These are phyloP conservation scores for Phytophthora tubulina DNA, from an alignment of 352 stramenopile species.

Conservation along the genomic window DNA sequence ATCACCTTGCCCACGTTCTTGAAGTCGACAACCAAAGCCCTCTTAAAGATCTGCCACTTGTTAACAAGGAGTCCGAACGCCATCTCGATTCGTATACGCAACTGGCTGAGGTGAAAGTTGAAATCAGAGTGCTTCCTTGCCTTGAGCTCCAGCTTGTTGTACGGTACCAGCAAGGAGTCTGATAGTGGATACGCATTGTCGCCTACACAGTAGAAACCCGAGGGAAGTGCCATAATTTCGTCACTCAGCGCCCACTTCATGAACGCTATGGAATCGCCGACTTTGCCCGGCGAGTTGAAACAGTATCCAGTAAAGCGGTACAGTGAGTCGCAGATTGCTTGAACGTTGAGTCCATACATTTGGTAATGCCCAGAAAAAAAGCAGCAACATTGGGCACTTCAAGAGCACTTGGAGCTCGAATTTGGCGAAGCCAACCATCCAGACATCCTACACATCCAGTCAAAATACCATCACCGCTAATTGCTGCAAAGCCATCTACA, in stretches of 20 bases:
- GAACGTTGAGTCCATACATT: not conserved
- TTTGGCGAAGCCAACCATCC: constrained; percentile 18
- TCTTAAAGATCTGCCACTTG: constrained; percentile 45
- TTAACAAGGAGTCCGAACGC: constrained; percentile 37
- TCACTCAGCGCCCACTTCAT: not conserved
- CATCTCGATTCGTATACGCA: constrained; percentile 58
- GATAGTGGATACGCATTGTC: not conserved
- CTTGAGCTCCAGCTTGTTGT: not conserved
- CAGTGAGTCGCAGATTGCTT: not conserved
- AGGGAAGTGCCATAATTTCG: not conserved
- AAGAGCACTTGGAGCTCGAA: constrained; percentile 10
- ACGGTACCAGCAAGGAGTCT: not conserved
- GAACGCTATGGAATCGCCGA: not conserved
- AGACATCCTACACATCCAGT: constrained; percentile 21
- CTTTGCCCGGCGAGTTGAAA: not conserved
- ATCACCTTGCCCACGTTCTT: not conserved
- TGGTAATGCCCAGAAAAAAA: not conserved
- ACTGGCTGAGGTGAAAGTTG: constrained; percentile 37
- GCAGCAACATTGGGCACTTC: not conserved
- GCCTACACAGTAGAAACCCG: not conserved
- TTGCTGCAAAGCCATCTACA: not conserved
- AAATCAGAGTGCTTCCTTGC: not conserved
- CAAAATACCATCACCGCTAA: constrained; percentile 17
- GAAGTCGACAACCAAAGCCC: constrained; percentile 5
- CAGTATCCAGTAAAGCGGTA: not conserved